Conservation (phyloP, 805 yeast species). For the Lipomyces chichibuensis region DNA sequence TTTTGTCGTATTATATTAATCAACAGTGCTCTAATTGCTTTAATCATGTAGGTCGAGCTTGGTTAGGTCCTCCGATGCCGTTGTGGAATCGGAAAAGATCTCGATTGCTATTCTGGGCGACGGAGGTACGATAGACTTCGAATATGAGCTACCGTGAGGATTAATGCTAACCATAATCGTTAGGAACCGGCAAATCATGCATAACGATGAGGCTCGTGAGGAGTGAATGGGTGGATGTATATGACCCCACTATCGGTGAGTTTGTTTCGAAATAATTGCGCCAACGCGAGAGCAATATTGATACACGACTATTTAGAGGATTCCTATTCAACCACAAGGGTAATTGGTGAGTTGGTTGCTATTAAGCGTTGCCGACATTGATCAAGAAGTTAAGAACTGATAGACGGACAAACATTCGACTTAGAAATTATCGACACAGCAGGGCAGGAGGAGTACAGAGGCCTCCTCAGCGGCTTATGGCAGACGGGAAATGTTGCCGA, state of each 20-base stretch:
- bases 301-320: constrained; percentile 35
- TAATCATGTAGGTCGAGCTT: background rate
- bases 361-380: background rate
- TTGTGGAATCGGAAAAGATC: constrained; percentile 26
- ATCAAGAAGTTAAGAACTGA: background rate
- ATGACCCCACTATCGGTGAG: constrained; percentile 44
- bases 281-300: background rate
- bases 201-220: constrained; percentile 44
- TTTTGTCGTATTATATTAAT: background rate
- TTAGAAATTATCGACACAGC: constrained; percentile 75
- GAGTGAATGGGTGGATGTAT: constrained; percentile 45
- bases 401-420: constrained; percentile 53
- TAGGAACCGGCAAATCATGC: constrained; percentile 38
- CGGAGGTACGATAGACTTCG: constrained; percentile 39
- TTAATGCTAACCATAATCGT: constrained; percentile 28
- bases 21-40: background rate
- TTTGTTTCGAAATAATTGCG: background rate
- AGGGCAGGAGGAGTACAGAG: constrained; percentile 77
- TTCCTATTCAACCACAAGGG: constrained; percentile 42
- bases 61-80: background rate
- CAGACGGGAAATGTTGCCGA: constrained; percentile 41
- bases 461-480: constrained; percentile 48
- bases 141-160: background rate
- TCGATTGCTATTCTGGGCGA: constrained; percentile 43
- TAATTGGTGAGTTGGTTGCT: constrained; percentile 39